Evolutionary conservation across 768 basidiomycete species (phyloP).

Genomic region (Mycena chlorophos): DNA sequence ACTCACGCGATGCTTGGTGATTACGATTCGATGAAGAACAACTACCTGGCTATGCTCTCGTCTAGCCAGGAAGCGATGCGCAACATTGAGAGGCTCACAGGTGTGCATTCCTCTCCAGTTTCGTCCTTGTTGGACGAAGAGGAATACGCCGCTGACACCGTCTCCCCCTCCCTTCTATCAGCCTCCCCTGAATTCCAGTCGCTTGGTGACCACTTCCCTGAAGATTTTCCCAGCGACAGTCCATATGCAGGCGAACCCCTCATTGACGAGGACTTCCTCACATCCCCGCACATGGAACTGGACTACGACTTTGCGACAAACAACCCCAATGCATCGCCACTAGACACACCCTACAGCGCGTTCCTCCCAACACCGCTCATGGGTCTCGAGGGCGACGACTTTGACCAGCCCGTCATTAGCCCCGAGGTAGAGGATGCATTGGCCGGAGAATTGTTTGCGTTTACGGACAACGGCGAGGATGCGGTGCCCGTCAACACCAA

Average conservation of each 20-base stretch:
- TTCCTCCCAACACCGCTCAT: background rate
- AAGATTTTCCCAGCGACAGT: background rate
- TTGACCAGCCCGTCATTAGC: background rate
- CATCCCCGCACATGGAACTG: background rate
- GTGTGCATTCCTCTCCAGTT: background rate
- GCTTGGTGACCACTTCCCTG: background rate
- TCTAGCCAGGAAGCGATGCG: background rate
- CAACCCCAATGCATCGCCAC: too few species aligned
- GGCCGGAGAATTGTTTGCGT: background rate
- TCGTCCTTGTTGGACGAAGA: too few species aligned
- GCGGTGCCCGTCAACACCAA: background rate
- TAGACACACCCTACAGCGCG: background rate
- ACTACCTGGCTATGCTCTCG: background rate
- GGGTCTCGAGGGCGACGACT: background rate
- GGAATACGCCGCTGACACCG: background rate
- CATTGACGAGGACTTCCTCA: background rate
- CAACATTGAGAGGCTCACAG: background rate
- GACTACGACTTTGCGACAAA: background rate
- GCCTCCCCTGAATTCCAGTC: background rate
- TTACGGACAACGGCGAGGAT: background rate
- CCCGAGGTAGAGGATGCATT: background rate
- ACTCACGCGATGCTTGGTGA: background rate
- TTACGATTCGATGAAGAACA: background rate
- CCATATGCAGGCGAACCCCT: background rate
- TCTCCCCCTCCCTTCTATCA: background rate